A percentile compares a stretch with the other conserved stretches of the same genome.
phyloP scores from a whole-genome alignment of 345 rosid genomes.

The Sapria himalayana region DNA sequence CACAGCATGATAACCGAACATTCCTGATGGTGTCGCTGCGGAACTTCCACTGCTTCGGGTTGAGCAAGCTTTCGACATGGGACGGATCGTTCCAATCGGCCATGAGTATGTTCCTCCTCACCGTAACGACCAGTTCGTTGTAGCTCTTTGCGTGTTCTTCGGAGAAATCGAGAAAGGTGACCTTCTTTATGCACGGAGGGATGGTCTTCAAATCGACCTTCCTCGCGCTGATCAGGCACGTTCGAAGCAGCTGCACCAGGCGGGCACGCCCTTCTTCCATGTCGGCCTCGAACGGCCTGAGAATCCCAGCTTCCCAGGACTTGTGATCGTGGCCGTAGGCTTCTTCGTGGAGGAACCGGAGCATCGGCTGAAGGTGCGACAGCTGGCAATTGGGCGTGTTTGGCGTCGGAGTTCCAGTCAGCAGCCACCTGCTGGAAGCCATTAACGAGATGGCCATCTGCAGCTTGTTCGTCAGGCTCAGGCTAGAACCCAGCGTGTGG shows the following conservation, averaged over 20 bases:
- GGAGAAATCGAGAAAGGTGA: conserved; percentile 45
- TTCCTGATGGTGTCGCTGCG: conserved; percentile 52
- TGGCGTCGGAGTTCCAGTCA: conserved; percentile 95
- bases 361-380: conserved; percentile 73
- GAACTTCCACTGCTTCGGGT: conserved; percentile 86
- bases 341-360: conserved; percentile 84
- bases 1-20: conserved; percentile 88
- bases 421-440: conserved; percentile 73
- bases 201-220: conserved; percentile 68
- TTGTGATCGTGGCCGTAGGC: conserved; percentile 63
- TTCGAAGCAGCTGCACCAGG: conserved; percentile 45
- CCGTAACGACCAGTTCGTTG: conserved; percentile 85
- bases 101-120: conserved; percentile 68
- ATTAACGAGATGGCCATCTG: conserved; percentile 82
- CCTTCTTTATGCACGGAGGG: conserved; percentile 85
- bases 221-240: conserved; percentile 91
- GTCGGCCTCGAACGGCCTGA: conserved; percentile 79
- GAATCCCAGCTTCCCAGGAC: conserved; percentile 81
- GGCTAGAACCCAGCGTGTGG: conserved; percentile 92
- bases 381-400: conserved; percentile 72
- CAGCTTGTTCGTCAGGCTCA: conserved; percentile 75
- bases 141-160: conserved; percentile 78
- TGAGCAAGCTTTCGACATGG: conserved; percentile 88
- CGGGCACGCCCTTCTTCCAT: conserved; percentile 75
- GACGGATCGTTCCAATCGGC: conserved; percentile 99